Base-by-base conservation (phyloP, 139 green algal species). In the Chlamydomonas sp. region DNA sequence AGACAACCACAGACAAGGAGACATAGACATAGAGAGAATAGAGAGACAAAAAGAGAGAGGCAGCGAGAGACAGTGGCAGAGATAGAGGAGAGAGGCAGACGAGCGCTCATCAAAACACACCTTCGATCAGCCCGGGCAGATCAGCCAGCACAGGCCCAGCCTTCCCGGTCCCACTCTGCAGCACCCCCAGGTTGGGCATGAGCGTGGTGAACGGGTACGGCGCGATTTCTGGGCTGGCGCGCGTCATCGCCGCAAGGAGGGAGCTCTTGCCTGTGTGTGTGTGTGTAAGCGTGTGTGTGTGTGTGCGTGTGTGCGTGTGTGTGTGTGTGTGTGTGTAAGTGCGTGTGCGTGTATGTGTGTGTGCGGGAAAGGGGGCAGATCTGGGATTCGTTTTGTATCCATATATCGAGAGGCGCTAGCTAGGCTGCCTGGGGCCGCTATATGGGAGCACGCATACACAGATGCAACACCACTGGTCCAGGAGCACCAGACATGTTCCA, bases 131-230 rank as follows among this genome's bases (percentile, higher is more conserved):
- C 0, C 91, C 91, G 4, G 91, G 91, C 35, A 96, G 73, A 71
- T 96, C 91, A 5, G 87, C 87, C 33, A 92, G 81, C 34, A 91
- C 79, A 0, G 81, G 48, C 67, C 29, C 6, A 26, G 39, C 39
- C n/a, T 62, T 71, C 6, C 10, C 30, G 13, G 5, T 22, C 28
- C 37, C 38, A 71, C 64, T 70, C 20, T 75, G 54, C 61, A 93
- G 70, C 3, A 96, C 90, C 1, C 92, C 92, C 35, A 97, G 81
- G 79, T 97, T 97, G 35, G 92, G 92, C 82, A 95, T 93, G 33
- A 97, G 83, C 0, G 92, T 97, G 57, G 92, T 97, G 85, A 97
- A 97, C 39, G 92, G 91, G 76, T 97, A 97, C 29, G 83, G 59
- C 1, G 92, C 92, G 5, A 97, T 78, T 63, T 91, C 83, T 4